Conservation (phyloP, 2,329 filamentous ascomycete species). For the Xylaria sp. region DNA sequence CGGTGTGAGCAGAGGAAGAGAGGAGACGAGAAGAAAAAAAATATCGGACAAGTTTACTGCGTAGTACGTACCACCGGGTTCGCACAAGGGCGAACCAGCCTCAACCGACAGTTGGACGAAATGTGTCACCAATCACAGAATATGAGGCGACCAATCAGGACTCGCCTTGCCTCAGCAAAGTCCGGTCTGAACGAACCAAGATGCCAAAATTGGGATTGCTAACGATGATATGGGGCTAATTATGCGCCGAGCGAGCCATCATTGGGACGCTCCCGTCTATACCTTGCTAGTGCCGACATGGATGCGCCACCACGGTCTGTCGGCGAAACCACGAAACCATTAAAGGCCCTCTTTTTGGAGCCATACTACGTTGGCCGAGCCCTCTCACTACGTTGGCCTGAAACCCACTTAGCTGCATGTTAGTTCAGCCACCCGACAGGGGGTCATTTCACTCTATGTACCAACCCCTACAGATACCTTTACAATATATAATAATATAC, state of each 20-base stretch:
- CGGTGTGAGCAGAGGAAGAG: neutral
- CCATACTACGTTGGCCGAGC: too few species aligned
- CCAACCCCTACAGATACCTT: too few species aligned
- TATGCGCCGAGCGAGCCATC: constrained; percentile 12
- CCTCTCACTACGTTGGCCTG: too few species aligned
- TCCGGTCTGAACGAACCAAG: constrained; percentile 19
- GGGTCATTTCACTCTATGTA: too few species aligned
- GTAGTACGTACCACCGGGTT: neutral
- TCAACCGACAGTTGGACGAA: constrained; percentile 29
- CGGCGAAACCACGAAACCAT: too few species aligned
- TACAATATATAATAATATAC: too few species aligned
- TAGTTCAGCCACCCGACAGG: too few species aligned
- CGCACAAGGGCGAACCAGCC: constrained; percentile 23
- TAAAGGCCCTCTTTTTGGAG: too few species aligned
- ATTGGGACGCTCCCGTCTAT: neutral
- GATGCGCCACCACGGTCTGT: neutral
- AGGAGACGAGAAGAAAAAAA: neutral
- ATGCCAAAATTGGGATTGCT: neutral
- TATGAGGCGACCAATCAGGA: constrained; percentile 45
- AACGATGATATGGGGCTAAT: constrained; percentile 28
- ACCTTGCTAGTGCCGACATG: neutral
- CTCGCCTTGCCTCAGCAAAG: constrained; percentile 27
- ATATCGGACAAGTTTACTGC: neutral
- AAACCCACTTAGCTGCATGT: too few species aligned
- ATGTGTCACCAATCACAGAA: constrained; percentile 36